Evolutionary conservation across 148 eudicot genomes (phyloP), one percentile per base, ranked within the genome.

Genomic region (Simmondsia chinensis): DNA sequence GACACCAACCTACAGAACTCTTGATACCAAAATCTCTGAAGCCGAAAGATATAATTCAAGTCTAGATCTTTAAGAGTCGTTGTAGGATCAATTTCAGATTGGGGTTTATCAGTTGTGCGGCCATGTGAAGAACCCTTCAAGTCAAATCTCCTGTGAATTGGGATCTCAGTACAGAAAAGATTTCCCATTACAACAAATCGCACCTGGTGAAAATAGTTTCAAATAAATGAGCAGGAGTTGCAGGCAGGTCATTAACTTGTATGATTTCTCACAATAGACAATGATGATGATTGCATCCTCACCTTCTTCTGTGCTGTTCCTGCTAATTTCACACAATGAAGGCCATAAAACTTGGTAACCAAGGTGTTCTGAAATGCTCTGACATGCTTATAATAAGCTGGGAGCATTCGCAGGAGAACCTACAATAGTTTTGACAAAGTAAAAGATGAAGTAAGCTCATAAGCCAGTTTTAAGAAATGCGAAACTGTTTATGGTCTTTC

Each of bases 171-270:
- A 61, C 88, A 79, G 65, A 87, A 82, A 48, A 87, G 86, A 52
- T 87, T 87, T 47, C 96, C 96, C 96, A 87, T 87, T 33, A 87
- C 72, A 26, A 87, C 88, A 63, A 87, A 87, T 35, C 96, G 75
- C 51, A 82, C 94, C 96, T 87, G 76, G 51, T 41, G 50, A 31
- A 58, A 42, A 3, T n/a, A 43, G 46, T 39, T 10, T 26, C 45
- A 46, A 35, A 36, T 26, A 31, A 20, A 29, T 33, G 16, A 54
- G 44, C 26, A 46, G 9, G 25, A 39, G 32, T 30, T 7, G 10
- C 15, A 33, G 25, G n/a, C 19, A 20, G 15, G 32, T 14, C 20
- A 18, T 39, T 46, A 6, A 24, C 18, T 15, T 53, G 37, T 31
- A 44, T 30, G 41, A n/a, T n/a, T n/a, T n/a, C n/a, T n/a, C n/a